Percentiles rank a stretch among this genome's conserved stretches.
Conservation (phyloP, 75 land plant species). For the Pinus albicaulis region DNA sequence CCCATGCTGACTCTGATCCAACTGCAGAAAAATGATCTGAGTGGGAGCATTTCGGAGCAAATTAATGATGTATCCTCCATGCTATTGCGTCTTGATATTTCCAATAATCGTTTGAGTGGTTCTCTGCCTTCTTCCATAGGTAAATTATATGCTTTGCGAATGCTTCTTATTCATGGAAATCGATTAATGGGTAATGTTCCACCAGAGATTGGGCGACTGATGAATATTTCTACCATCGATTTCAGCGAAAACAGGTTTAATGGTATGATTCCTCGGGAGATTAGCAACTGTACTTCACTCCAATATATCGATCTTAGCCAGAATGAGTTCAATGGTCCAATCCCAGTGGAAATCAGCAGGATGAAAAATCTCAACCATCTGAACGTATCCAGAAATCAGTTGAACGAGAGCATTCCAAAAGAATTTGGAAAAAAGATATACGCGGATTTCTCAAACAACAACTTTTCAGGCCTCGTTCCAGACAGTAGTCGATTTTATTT, state of each 20-base stretch:
- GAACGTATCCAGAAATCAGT: slow-evolving; percentile 24
- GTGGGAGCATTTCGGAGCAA: slow-evolving; percentile 33
- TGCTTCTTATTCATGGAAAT: slow-evolving; percentile 17
- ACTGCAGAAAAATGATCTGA: slow-evolving; percentile 55
- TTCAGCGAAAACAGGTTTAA: slow-evolving; percentile 17
- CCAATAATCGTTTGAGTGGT: slow-evolving; percentile 22
- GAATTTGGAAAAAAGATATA: slow-evolving; percentile 14
- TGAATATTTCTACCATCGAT: slow-evolving; percentile 13
- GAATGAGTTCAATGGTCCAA: slow-evolving; percentile 26
- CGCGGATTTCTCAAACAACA: slow-evolving; percentile 47
- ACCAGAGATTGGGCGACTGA: slow-evolving; percentile 26
- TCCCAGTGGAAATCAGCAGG: slow-evolving; percentile 20
- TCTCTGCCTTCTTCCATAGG: slow-evolving; percentile 22
- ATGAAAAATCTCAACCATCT: slow-evolving; percentile 21
- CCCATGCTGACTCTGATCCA: slow-evolving; percentile 47
- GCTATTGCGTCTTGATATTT: slow-evolving; percentile 22
- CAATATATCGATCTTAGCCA: slow-evolving; percentile 23
- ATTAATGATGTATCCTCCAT: slow-evolving; percentile 7
- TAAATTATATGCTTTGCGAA: slow-evolving; percentile 15
- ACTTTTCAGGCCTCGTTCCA: slow-evolving; percentile 36
- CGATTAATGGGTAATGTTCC: slow-evolving; percentile 26
- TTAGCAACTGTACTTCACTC: slow-evolving; percentile 28
- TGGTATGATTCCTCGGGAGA: slow-evolving; percentile 23
- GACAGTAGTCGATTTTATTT: neutral
- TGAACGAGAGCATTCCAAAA: slow-evolving; percentile 27